A percentile compares a stretch with the other conserved stretches of the same genome.
These are phyloP conservation scores for Fusarium sp. DNA, from an alignment of 2,329 filamentous ascomycete genomes.

Conservation along the genomic window DNA sequence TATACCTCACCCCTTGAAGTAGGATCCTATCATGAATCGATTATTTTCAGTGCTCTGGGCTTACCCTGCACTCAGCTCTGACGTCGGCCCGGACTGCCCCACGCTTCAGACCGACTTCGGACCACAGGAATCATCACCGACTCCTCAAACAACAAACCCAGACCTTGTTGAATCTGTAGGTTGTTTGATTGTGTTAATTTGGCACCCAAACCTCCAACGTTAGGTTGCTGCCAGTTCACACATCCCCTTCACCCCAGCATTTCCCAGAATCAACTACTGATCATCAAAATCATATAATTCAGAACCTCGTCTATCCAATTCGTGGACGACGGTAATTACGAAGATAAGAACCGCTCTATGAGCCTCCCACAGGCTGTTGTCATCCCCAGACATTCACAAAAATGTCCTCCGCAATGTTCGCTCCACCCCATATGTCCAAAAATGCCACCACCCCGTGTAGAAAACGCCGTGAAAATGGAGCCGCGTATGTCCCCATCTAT, in stretches of 20 bases:
- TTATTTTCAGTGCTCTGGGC: background rate
- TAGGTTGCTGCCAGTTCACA: background rate
- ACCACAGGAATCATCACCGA: background rate
- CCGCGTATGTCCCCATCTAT: conserved; percentile 41
- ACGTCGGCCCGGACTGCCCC: background rate
- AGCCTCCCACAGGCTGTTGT: background rate
- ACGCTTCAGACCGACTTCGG: background rate
- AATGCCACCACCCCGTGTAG: conserved; percentile 29
- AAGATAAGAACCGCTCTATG: conserved; percentile 36
- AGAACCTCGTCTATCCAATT: conserved; percentile 31
- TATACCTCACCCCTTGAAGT: background rate
- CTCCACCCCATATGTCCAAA: conserved; percentile 30
- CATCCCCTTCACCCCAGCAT: background rate
- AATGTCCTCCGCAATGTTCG: conserved; percentile 23
- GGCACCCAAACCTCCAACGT: background rate
- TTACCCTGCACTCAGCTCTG: background rate
- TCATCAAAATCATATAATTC: conserved; percentile 23
- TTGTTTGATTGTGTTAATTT: background rate
- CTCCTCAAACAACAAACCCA: background rate
- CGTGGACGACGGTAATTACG: conserved; percentile 25
- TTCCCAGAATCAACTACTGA: background rate
- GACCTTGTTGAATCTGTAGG: background rate
- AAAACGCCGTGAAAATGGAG: conserved; percentile 41
- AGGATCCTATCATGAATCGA: background rate
- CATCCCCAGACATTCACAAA: conserved; percentile 26